Evolutionary conservation across 352 stramenopile species (phyloP).

Genomic region (Phytophthora citricola): DNA sequence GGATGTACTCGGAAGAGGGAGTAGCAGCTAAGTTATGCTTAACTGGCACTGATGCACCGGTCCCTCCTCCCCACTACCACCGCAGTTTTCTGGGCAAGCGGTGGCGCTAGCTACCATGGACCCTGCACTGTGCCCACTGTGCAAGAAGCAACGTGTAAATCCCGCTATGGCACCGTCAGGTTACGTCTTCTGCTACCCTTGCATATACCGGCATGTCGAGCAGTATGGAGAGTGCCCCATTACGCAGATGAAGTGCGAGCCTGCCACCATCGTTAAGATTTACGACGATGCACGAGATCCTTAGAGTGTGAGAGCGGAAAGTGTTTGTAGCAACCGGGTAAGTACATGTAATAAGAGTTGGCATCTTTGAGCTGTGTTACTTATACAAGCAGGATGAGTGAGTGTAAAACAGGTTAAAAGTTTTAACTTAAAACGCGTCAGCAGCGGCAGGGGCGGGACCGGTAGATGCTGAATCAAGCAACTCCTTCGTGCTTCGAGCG

Average conservation of each 20-base stretch:
- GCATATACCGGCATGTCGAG: constrained; percentile 79
- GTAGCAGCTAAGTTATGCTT: constrained; percentile 62
- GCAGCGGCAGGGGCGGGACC: constrained; percentile 12
- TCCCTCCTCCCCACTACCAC: constrained; percentile 77
- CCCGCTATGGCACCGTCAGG: constrained; percentile 75
- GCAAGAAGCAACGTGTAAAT: constrained; percentile 75
- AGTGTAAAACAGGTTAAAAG: neutral
- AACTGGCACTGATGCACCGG: constrained; percentile 58
- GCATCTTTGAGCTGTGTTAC: neutral
- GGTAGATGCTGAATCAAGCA: constrained; percentile 37
- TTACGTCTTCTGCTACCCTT: constrained; percentile 88
- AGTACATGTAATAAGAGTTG: neutral
- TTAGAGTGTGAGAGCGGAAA: constrained; percentile 3
- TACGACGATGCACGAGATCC: constrained; percentile 74
- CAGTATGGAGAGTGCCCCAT: constrained; percentile 76
- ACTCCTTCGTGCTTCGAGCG: constrained; percentile 49
- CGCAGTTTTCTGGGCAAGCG: constrained; percentile 67
- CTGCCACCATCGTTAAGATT: constrained; percentile 73
- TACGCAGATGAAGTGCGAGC: constrained; percentile 79
- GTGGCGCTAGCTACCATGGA: constrained; percentile 57
- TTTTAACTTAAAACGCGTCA: constrained; percentile 22
- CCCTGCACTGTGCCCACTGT: constrained; percentile 68
- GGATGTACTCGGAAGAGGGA: constrained; percentile 90
- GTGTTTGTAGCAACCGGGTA: constrained; percentile 8
- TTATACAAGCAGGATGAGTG: neutral